A percentile compares a stretch with the other conserved stretches of the same genome.
These are phyloP conservation scores for Alternaria triticina DNA, from an alignment of 2,329 filamentous ascomycete species.

Conservation along the genomic window DNA sequence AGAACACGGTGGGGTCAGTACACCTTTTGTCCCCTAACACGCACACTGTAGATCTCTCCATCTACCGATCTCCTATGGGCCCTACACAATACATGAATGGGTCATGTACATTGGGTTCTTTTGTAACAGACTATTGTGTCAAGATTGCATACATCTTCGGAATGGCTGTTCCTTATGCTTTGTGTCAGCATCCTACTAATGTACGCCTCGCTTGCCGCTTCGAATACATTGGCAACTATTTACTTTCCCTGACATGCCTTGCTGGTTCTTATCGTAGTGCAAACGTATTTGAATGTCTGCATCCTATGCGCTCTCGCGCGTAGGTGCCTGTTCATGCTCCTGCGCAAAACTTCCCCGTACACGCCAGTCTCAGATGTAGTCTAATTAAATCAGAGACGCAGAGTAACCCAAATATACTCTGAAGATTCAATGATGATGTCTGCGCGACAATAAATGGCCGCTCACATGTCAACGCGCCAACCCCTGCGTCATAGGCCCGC, in stretches of 20 bases:
- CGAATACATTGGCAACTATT: neutral
- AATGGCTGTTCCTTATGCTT: neutral
- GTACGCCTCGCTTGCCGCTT: neutral
- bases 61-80: neutral
- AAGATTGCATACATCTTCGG: neutral
- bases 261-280: neutral
- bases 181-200: neutral
- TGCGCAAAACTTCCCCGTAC: neutral
- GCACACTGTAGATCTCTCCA: neutral
- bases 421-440: neutral
- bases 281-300: neutral
- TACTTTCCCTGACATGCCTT: neutral
- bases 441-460: neutral
- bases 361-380: neutral
- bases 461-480: conserved; percentile 9
- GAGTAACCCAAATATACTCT: neutral
- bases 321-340: neutral
- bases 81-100: neutral
- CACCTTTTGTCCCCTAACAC: fast-evolving
- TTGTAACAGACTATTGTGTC: neutral
- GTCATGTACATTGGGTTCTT: neutral
- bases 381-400: neutral
- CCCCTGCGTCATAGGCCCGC: neutral
- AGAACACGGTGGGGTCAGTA: neutral
- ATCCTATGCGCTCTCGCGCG: neutral